Evolutionary conservation across 1,139 yeast species (phyloP).

Genomic region (Pneumocystis oryctolagi): DNA sequence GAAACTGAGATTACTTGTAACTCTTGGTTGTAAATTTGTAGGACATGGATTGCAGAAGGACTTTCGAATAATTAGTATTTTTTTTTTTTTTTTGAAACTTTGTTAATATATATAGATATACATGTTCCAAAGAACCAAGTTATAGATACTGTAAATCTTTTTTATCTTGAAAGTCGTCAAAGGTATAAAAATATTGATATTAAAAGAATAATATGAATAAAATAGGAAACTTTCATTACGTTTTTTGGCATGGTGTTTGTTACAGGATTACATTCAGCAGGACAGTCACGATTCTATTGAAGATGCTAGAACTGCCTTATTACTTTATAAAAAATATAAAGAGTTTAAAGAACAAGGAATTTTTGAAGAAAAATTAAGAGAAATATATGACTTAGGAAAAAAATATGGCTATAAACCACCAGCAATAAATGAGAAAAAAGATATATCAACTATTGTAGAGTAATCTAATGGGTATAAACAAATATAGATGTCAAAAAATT

Average conservation of each 20-base stretch:
- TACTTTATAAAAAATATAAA: slow-evolving; percentile 56
- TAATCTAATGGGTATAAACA: not conserved
- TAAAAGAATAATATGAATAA: slow-evolving; percentile 7
- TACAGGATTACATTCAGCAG: slow-evolving; percentile 65
- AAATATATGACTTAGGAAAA: slow-evolving; percentile 66
- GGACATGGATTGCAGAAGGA: slow-evolving; percentile 92
- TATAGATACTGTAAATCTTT: slow-evolving; percentile 75
- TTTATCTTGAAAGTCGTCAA: slow-evolving; percentile 51
- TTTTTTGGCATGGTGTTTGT: slow-evolving; percentile 67
- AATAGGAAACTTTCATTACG: slow-evolving; percentile 64
- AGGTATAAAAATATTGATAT: slow-evolving; percentile 11
- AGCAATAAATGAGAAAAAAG: not conserved
- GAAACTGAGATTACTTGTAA: slow-evolving; percentile 72
- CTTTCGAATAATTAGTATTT: slow-evolving; percentile 66
- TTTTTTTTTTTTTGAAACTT: not conserved
- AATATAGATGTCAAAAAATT: not conserved
- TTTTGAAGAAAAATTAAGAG: slow-evolving; percentile 46
- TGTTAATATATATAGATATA: slow-evolving; percentile 24
- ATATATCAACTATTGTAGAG: not conserved
- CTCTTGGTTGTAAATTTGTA: slow-evolving; percentile 79
- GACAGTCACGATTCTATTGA: slow-evolving; percentile 96
- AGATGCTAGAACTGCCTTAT: slow-evolving; percentile 79
- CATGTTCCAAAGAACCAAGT: slow-evolving; percentile 77
- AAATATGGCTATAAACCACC: slow-evolving; percentile 47
- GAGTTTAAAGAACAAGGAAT: slow-evolving; percentile 43